A percentile compares a stretch with the other conserved stretches of the same genome.
phyloP scores from a whole-genome alignment of 225 moss, liverwort and hornwort species.

The Antitrichia curtipendula region DNA sequence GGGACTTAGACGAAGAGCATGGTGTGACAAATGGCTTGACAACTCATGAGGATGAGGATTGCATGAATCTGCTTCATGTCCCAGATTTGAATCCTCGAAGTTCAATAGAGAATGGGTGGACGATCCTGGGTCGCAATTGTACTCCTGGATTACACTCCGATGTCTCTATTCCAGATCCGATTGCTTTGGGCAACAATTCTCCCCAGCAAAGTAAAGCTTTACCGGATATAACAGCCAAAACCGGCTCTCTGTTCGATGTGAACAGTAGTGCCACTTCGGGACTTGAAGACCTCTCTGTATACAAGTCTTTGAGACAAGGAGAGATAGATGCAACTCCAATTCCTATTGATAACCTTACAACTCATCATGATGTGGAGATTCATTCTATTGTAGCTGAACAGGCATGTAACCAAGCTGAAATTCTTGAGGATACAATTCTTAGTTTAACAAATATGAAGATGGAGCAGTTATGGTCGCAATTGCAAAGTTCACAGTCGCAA shows the following conservation, averaged over 20 bases:
- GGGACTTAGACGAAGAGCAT: not conserved
- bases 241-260: not conserved
- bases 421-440: not conserved
- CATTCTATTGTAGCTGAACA: not conserved
- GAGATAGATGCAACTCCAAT: not conserved
- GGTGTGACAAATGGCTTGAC: not conserved
- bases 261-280: not conserved
- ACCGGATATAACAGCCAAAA: not conserved
- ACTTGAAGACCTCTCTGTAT: not conserved
- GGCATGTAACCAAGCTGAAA: not conserved
- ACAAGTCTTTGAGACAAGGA: not conserved
- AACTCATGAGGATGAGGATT: not conserved
- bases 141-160: not conserved
- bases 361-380: not conserved
- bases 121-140: not conserved
- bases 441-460: not conserved
- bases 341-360: not conserved
- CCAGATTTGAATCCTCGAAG: not conserved
- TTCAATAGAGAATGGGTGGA: not conserved
- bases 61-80: not conserved
- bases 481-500: not conserved
- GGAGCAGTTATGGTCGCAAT: constrained; percentile 8
- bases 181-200: not conserved
- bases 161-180: not conserved
- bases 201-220: not conserved